phyloP scores from a whole-genome alignment of 768 basidiomycete species.

The Gelatoporia subvermispora region DNA sequence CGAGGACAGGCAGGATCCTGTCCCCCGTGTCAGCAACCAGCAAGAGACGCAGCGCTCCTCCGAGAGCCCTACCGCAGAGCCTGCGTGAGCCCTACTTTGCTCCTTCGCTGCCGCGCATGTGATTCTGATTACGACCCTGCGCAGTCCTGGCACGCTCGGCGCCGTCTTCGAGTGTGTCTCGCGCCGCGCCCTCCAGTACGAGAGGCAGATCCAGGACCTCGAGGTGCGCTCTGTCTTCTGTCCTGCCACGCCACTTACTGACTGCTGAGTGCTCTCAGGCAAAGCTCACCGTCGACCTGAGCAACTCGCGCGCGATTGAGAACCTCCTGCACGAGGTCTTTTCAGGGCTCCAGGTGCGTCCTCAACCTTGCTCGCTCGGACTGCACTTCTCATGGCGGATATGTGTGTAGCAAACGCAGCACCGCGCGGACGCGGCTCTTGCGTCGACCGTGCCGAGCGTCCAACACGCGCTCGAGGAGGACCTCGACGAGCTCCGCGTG shows the following conservation, averaged over 20 bases:
- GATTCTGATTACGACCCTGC: too few species aligned
- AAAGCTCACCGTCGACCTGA: slow-evolving; percentile 63
- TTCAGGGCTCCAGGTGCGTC: slow-evolving; percentile 53
- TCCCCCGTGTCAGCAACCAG: background rate
- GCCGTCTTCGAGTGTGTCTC: slow-evolving; percentile 12
- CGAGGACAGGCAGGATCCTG: background rate
- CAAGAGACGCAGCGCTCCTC: background rate
- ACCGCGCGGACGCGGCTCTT: slow-evolving; percentile 55
- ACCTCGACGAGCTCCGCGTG: slow-evolving; percentile 50
- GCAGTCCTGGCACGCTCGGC: slow-evolving; percentile 1
- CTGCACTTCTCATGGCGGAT: slow-evolving; percentile 1
- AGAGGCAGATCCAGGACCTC: slow-evolving; percentile 21
- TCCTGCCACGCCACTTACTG: background rate
- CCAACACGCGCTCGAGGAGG: slow-evolving; percentile 54
- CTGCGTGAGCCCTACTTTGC: slow-evolving; percentile 4
- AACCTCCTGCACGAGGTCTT: slow-evolving; percentile 62
- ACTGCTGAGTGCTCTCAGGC: slow-evolving; percentile 34
- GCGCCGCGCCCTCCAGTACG: slow-evolving; percentile 15
- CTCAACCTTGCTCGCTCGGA: background rate
- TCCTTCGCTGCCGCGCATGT: background rate
- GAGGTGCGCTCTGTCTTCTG: slow-evolving; percentile 11
- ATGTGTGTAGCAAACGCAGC: slow-evolving; percentile 45
- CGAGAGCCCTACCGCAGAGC: slow-evolving; percentile 7
- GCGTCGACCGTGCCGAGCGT: slow-evolving; percentile 60
- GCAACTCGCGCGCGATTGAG: slow-evolving; percentile 73